Percentiles rank a stretch among this genome's conserved stretches.
phyloP scores from a whole-genome alignment of 768 basidiomycete genomes.

The Boletus vinaceobasis region DNA sequence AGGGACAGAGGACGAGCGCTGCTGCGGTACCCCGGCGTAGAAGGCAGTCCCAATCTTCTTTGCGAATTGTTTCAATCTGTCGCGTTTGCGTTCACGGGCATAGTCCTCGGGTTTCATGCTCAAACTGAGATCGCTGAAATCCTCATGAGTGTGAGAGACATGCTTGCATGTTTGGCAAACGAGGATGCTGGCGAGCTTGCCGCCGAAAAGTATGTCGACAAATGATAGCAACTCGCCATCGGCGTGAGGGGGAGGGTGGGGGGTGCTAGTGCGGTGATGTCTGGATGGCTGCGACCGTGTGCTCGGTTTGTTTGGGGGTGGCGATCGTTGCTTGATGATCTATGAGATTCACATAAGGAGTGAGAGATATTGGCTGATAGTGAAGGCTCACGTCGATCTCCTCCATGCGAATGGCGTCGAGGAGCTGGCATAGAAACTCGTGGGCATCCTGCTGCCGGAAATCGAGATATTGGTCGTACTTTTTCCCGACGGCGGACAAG shows the following conservation, averaged over 20 bases:
- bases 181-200: slow-evolving; percentile 83
- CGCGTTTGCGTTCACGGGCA: slow-evolving; percentile 66
- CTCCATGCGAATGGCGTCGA: slow-evolving; percentile 94
- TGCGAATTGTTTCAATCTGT: slow-evolving; percentile 71
- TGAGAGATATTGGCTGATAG: not conserved
- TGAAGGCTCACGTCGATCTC: slow-evolving; percentile 70
- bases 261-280: not conserved
- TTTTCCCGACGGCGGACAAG: slow-evolving; percentile 65
- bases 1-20: slow-evolving; percentile 60
- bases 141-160: slow-evolving; percentile 75
- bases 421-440: slow-evolving; percentile 83
- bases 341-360: slow-evolving; percentile 27
- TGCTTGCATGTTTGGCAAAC: slow-evolving; percentile 94
- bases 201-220: slow-evolving; percentile 88
- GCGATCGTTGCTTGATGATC: slow-evolving; percentile 70
- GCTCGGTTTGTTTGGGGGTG: slow-evolving; percentile 43
- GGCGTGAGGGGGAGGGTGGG: slow-evolving; percentile 12
- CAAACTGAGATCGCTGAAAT: slow-evolving; percentile 91
- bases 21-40: slow-evolving; percentile 30
- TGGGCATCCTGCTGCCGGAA: slow-evolving; percentile 96
- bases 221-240: slow-evolving; percentile 64
- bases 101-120: slow-evolving; percentile 85
- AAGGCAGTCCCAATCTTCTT: slow-evolving; percentile 46
- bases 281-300: slow-evolving; percentile 11
- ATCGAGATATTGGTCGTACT: slow-evolving; percentile 93